Evolutionary conservation across 202 grass and related monocot genomes (phyloP).

Genomic region (Carex sylvatica): DNA sequence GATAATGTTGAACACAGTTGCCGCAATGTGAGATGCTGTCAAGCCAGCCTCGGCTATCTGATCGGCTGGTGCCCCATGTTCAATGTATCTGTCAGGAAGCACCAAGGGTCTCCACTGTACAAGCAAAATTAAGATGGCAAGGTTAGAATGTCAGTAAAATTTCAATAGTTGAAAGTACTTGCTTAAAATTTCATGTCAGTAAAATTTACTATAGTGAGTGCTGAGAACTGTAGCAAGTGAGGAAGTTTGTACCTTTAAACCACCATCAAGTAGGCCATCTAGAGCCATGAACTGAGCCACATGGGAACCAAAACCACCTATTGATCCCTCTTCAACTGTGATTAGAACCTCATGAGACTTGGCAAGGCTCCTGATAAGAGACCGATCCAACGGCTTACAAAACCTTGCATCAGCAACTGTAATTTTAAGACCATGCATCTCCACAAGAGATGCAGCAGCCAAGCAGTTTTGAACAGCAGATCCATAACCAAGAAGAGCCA

Average conservation of each 20-base stretch:
- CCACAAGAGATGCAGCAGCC: slow-evolving; percentile 52
- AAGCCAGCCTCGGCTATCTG: slow-evolving; percentile 77
- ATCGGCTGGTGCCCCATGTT: slow-evolving; percentile 78
- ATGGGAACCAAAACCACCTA: slow-evolving; percentile 88
- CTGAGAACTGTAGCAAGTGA: not conserved
- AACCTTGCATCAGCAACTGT: slow-evolving; percentile 88
- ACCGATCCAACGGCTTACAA: slow-evolving; percentile 88
- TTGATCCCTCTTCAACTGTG: slow-evolving; percentile 96
- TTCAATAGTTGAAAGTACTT: not conserved
- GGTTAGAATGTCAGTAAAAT: not conserved
- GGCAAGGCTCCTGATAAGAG: slow-evolving; percentile 72
- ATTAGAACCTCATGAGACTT: slow-evolving; percentile 84
- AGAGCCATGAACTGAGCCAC: slow-evolving; percentile 92
- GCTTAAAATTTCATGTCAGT: not conserved
- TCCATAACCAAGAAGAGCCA: slow-evolving; percentile 87
- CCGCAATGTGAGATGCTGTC: slow-evolving; percentile 81
- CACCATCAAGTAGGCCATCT: slow-evolving; percentile 87
- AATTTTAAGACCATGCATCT: slow-evolving; percentile 52
- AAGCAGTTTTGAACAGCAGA: slow-evolving; percentile 86
- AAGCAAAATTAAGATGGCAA: not conserved
- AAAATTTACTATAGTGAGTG: not conserved
- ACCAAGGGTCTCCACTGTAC: slow-evolving; percentile 88
- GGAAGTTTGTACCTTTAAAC: slow-evolving; percentile 47
- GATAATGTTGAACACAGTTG: slow-evolving; percentile 81
- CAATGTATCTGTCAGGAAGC: slow-evolving; percentile 84